Percentiles rank a stretch among this genome's conserved stretches.
These are phyloP conservation scores for Myxozyma vanderwaltii DNA, from an alignment of 805 yeast genomes.

Conservation along the genomic window DNA sequence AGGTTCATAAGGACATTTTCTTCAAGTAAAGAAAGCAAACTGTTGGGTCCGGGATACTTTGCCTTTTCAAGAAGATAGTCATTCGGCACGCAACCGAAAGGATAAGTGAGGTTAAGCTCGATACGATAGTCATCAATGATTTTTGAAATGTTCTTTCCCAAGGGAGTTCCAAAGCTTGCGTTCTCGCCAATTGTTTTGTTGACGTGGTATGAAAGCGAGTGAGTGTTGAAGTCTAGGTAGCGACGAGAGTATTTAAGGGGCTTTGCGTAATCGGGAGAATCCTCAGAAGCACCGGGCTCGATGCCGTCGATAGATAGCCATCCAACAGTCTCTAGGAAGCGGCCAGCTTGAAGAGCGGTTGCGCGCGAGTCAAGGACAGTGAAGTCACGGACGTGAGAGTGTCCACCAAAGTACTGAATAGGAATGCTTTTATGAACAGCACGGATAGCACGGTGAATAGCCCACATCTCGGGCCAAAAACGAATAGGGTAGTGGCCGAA, in stretches of 20 bases:
- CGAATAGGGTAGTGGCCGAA: constrained; percentile 81
- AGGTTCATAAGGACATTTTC: constrained; percentile 55
- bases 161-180: constrained; percentile 53
- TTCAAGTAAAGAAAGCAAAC: constrained; percentile 62
- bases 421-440: constrained; percentile 58
- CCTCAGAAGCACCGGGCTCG: constrained; percentile 17
- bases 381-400: constrained; percentile 88
- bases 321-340: constrained; percentile 93
- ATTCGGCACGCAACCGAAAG: constrained; percentile 65
- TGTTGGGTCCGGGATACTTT: constrained; percentile 59
- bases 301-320: constrained; percentile 61
- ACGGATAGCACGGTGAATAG: constrained; percentile 56
- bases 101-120: constrained; percentile 55
- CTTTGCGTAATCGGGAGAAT: constrained; percentile 37
- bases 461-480: constrained; percentile 55
- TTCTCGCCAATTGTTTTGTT: constrained; percentile 35
- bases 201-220: constrained; percentile 70
- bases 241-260: constrained; percentile 52
- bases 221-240: constrained; percentile 79
- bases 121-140: constrained; percentile 50
- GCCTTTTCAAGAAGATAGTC: constrained; percentile 70
- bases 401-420: constrained; percentile 92
- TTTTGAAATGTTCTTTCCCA: constrained; percentile 55
- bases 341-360: constrained; percentile 86
- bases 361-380: constrained; percentile 63